Conservation (phyloP, 2,329 filamentous ascomycete species). For the Phaeosphaeriaceae sp. region DNA sequence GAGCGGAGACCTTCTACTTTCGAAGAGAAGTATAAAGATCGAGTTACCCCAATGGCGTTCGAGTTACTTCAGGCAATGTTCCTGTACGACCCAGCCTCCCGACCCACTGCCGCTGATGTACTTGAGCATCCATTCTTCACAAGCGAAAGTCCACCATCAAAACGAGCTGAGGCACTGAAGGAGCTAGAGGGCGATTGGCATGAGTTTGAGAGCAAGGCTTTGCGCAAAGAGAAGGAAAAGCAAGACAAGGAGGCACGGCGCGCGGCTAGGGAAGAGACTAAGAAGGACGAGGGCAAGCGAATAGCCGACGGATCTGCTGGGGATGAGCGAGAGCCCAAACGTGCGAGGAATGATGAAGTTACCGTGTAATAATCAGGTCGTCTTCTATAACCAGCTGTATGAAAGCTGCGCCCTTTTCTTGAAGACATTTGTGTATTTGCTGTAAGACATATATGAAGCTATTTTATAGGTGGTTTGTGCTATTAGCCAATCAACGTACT, state of each 20-base stretch:
- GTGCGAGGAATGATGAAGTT: constrained; percentile 33
- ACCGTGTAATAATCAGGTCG: constrained; percentile 10
- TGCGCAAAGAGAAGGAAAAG: constrained; percentile 86
- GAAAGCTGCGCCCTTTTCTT: not conserved
- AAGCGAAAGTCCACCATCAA: constrained; percentile 76
- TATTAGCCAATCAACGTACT: not conserved
- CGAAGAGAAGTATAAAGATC: constrained; percentile 79
- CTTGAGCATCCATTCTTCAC: constrained; percentile 89
- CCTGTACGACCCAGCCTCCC: constrained; percentile 81
- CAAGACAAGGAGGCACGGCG: constrained; percentile 63
- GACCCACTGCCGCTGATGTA: constrained; percentile 84
- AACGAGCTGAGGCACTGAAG: constrained; percentile 82
- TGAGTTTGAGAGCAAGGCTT: constrained; percentile 95
- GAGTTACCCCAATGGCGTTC: constrained; percentile 80
- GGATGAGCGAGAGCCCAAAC: constrained; percentile 42
- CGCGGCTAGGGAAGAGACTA: constrained; percentile 39
- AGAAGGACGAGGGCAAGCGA: constrained; percentile 44
- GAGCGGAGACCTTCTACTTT: constrained; percentile 78
- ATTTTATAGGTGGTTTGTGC: not conserved
- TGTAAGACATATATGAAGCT: not conserved
- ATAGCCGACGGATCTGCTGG: constrained; percentile 37
- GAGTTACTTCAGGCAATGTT: constrained; percentile 87
- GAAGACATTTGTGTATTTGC: not conserved
- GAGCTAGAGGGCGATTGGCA: constrained; percentile 94
- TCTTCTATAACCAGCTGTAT: not conserved